These are phyloP conservation scores for Magnusiomyces magnusii DNA, from an alignment of 1,139 yeast species.

Conservation along the genomic window DNA sequence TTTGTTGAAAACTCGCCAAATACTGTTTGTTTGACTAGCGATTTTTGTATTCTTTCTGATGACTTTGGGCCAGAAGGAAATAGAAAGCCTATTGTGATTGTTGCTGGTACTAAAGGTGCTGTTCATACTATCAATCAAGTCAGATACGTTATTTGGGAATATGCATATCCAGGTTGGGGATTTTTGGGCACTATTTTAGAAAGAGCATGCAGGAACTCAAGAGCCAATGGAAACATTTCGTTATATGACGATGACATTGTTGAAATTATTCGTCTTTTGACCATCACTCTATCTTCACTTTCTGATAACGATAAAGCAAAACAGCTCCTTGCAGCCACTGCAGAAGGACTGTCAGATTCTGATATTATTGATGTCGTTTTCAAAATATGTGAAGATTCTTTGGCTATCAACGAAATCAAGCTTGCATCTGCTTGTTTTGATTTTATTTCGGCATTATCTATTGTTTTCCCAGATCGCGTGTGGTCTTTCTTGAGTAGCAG, in stretches of 20 bases:
- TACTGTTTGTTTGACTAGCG: slow-evolving; percentile 37
- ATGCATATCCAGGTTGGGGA: slow-evolving; percentile 82
- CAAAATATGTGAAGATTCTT: slow-evolving; percentile 58
- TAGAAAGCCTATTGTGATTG: slow-evolving; percentile 29
- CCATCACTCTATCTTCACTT: background rate
- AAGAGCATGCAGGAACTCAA: slow-evolving; percentile 34
- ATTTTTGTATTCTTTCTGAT: slow-evolving; percentile 36
- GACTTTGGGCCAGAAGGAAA: background rate
- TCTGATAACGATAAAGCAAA: slow-evolving; percentile 38
- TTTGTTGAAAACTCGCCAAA: slow-evolving; percentile 30
- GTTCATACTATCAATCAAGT: slow-evolving; percentile 35
- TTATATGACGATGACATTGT: background rate
- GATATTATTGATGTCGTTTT: slow-evolving; percentile 65
- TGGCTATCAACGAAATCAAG: slow-evolving; percentile 46
- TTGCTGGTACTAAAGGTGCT: slow-evolving; percentile 63
- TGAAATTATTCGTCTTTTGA: background rate
- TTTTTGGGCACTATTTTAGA: slow-evolving; percentile 70
- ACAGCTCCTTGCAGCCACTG: slow-evolving; percentile 42
- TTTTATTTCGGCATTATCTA: slow-evolving; percentile 44
- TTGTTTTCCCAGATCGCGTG: slow-evolving; percentile 53
- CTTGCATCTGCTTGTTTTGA: slow-evolving; percentile 44
- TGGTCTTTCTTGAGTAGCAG: slow-evolving; percentile 76
- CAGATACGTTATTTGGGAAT: slow-evolving; percentile 57
- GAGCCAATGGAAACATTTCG: background rate
- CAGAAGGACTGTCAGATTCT: slow-evolving; percentile 54